Evolutionary conservation across 1,284 basidiomycete species (phyloP), one percentile per base, ranked within the genome.

Genomic region (Cryptococcus depauperatus): DNA sequence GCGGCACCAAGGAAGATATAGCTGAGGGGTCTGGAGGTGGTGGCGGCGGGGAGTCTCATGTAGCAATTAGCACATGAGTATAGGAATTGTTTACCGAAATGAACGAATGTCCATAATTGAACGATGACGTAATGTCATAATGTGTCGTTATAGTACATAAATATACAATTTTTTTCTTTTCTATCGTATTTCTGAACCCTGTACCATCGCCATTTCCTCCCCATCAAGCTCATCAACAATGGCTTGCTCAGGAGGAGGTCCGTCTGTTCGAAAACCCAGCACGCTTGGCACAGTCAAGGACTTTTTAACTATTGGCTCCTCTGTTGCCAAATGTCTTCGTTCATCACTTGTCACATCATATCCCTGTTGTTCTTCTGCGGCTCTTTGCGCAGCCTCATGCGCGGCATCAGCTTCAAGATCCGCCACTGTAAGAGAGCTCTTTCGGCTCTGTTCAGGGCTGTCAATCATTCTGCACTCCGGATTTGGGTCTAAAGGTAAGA

Each of bases 1-100:
- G 81, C 51, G 86, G 81, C 51, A 91, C 90, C 75, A 84, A 86
- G 71, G 83, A 85, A 38, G 84, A 84, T 2, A 70, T 71, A 41
- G 47, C 56, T 25, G 55, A 71, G 19, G 67, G 59, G 10, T 62
- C 56, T 10, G 68, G 68, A 19, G 69, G 69, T 19, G 70, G 71
- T 26, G 70, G 68, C 16, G 62, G 59, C 33, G 62, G 63, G 41
- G 62, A 59, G 23, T 62, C 62, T 14, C 61, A 68, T 51, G 64
- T 71, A 32, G 57, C 68, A 16, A 59, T 69, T 50, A 67, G 61
- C 47, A 69, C 64, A 47, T 69, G 25, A 43, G 16, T 43, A 33
- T 34, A 34, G 41, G 23, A 26, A n/a, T 10, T 35, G n/a, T n/a
- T n/a, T n/a, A n/a, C n/a, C n/a, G n/a, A n/a, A n/a, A n/a, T n/a